Evolutionary conservation across 139 green algal genomes (phyloP).

Genomic region (Desmodesmus armatus): DNA sequence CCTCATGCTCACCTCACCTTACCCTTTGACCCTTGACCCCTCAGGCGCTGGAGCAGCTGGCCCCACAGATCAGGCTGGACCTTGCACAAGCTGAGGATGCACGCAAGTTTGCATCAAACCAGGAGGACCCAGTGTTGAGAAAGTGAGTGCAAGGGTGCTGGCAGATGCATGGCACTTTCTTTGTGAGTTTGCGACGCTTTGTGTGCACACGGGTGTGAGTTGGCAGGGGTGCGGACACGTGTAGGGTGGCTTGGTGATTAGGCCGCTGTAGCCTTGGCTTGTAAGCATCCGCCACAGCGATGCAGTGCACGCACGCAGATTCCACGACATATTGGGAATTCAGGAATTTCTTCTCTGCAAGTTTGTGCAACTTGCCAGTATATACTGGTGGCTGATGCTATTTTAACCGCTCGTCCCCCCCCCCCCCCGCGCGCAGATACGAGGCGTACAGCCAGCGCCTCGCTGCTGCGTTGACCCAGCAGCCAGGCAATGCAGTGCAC

Average conservation of each 20-base stretch:
- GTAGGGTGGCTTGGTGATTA: background rate
- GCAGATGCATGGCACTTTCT: no score
- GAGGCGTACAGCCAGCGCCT: conserved; percentile 51
- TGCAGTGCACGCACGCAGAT: background rate
- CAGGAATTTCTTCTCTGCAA: no score
- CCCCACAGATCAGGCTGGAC: conserved; percentile 76
- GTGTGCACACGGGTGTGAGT: no score
- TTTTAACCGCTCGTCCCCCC: no score
- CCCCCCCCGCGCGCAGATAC: no score
- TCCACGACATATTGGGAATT: no score
- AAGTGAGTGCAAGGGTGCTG: background rate
- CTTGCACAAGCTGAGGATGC: conserved; percentile 79
- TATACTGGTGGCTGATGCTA: no score
- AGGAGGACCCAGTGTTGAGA: conserved; percentile 57
- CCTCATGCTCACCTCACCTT: no score
- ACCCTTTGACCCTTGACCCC: no score
- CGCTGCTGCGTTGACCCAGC: conserved; percentile 63
- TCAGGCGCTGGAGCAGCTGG: conserved; percentile 74
- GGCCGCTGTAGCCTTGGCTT: background rate
- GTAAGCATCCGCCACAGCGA: background rate
- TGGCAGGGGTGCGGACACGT: no score
- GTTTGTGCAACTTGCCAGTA: no score
- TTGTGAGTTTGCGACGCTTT: no score
- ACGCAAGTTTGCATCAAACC: conserved; percentile 54
- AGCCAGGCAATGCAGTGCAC: conserved; percentile 48